Evolutionary conservation across 2,329 filamentous ascomycete genomes (phyloP).

Genomic region (Mycosphaerella sp.): DNA sequence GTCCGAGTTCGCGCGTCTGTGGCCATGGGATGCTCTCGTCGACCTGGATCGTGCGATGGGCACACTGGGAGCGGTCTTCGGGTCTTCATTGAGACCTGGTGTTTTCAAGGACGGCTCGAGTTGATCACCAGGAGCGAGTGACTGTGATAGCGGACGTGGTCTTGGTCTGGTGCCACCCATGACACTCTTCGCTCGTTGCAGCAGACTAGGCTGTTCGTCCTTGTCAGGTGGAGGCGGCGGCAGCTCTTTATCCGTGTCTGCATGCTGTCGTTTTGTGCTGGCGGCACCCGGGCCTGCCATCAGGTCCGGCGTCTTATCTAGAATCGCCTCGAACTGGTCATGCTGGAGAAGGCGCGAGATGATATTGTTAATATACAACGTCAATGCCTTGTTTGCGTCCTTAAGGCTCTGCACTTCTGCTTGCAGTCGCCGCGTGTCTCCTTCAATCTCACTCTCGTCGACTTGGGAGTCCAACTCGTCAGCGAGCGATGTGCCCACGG

Average conservation of each 20-base stretch:
- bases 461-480: constrained; percentile 74
- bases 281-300: constrained; percentile 42
- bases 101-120: constrained; percentile 18
- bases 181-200: constrained; percentile 56
- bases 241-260: constrained; percentile 71
- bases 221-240: constrained; percentile 62
- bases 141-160: constrained; percentile 33
- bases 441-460: constrained; percentile 49
- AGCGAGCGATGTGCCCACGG: constrained; percentile 56
- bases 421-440: constrained; percentile 63
- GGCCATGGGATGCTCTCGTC: constrained; percentile 33
- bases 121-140: constrained; percentile 9
- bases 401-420: constrained; percentile 70
- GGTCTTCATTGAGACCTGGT: constrained; percentile 48
- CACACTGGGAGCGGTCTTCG: constrained; percentile 68
- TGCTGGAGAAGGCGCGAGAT: constrained; percentile 91
- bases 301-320: constrained; percentile 68
- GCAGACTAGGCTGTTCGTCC: constrained; percentile 45
- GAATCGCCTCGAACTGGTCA: constrained; percentile 88
- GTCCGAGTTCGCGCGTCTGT: constrained; percentile 42
- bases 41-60: constrained; percentile 56
- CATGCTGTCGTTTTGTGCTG: constrained; percentile 13
- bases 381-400: constrained; percentile 95
- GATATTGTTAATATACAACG: constrained; percentile 98
- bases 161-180: constrained; percentile 37